A percentile compares a stretch with the other conserved stretches of the same genome.
Conservation (phyloP, 2,329 filamentous ascomycete species). For the Blumeria hordei region DNA sequence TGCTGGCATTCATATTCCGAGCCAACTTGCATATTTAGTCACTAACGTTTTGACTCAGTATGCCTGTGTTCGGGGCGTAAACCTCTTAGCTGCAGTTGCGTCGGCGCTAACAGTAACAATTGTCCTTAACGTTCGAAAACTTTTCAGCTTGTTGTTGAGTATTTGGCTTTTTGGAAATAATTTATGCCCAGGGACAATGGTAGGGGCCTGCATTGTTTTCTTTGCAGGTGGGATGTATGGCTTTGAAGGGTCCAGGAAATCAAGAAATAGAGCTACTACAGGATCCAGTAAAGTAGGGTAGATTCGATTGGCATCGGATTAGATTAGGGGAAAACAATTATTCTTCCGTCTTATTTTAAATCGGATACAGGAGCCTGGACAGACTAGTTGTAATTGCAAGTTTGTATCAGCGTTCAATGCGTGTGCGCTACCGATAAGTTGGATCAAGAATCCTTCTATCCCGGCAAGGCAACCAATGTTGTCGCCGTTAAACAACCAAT, state of each 20-base stretch:
- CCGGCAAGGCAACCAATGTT: too few species aligned
- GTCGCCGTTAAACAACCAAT: too few species aligned
- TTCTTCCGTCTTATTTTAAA: too few species aligned
- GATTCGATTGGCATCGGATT: too few species aligned
- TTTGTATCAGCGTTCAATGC: too few species aligned
- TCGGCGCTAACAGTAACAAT: slow-evolving; percentile 91
- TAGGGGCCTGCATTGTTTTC: slow-evolving; percentile 73
- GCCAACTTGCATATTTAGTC: slow-evolving; percentile 44
- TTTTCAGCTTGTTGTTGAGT: slow-evolving; percentile 73
- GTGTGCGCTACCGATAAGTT: too few species aligned
- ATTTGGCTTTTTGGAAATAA: slow-evolving; percentile 87
- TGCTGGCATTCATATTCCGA: slow-evolving; percentile 26
- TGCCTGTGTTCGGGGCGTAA: slow-evolving; percentile 85
- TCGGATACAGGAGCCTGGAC: too few species aligned
- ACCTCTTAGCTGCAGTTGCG: slow-evolving; percentile 68
- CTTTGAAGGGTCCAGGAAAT: slow-evolving; percentile 28
- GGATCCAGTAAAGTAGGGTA: too few species aligned
- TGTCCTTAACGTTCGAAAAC: slow-evolving; percentile 81
- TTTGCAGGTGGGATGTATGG: slow-evolving; percentile 78
- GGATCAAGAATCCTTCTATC: too few species aligned
- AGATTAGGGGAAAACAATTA: too few species aligned
- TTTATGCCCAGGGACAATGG: slow-evolving; percentile 48
- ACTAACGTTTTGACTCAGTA: slow-evolving; percentile 80
- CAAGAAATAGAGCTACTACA: background rate
- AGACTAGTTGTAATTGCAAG: too few species aligned